Percentiles rank a stretch among this genome's conserved stretches.
phyloP scores from a whole-genome alignment of 176 grass and related monocot species.

The Zea luxurians region DNA sequence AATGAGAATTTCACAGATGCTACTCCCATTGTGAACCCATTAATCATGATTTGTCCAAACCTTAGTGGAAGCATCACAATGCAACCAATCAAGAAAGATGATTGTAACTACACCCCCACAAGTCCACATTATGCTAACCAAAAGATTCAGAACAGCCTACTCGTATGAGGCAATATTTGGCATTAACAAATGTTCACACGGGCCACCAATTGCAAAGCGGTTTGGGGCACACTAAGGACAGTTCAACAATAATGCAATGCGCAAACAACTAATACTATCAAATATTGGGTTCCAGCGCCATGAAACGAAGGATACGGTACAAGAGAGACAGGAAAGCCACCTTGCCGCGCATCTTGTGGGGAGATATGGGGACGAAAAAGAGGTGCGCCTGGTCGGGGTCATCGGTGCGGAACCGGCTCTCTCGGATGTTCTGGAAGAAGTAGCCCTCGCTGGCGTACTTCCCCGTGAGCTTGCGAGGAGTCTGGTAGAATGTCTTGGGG shows the following conservation, averaged over 20 bases:
- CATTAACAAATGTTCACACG: neutral
- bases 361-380: constrained; percentile 88
- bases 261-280: neutral
- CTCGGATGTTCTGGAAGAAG: constrained; percentile 98
- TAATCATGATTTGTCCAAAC: neutral
- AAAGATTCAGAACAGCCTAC: neutral
- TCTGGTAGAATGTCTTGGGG: constrained; percentile 93
- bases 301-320: too few relatives aligned
- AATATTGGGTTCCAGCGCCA: neutral
- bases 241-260: neutral
- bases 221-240: too few relatives aligned
- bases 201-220: neutral
- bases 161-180: neutral
- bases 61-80: neutral
- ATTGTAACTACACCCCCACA: neutral
- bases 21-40: neutral
- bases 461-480: constrained; percentile 88
- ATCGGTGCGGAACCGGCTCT: constrained; percentile 68
- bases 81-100: neutral
- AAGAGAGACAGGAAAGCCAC: constrained; percentile 24
- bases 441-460: constrained; percentile 98
- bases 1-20: neutral
- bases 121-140: neutral
- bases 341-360: constrained; percentile 96
- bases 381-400: constrained; percentile 70